A percentile compares a stretch with the other conserved stretches of the same genome.
Conservation (phyloP, 1,284 basidiomycete genomes). For the Leccinum angustisporum region DNA sequence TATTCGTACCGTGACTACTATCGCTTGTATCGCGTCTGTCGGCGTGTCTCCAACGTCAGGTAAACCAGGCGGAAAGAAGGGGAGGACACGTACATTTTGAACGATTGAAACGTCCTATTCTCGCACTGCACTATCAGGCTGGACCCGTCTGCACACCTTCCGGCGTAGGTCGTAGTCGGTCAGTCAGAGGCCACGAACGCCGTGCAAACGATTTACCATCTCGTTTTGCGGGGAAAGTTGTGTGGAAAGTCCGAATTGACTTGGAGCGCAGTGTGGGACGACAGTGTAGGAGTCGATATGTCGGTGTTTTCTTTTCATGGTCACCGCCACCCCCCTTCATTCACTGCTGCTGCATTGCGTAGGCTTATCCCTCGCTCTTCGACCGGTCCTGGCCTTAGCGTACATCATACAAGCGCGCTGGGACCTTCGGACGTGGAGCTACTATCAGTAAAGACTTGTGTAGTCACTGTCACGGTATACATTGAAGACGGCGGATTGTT, state of each 20-base stretch:
- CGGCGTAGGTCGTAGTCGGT: not conserved
- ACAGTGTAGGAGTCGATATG: slow-evolving; percentile 1
- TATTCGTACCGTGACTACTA: not conserved
- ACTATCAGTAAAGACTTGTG: no score
- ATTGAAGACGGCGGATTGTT: no score
- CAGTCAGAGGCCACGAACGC: not conserved
- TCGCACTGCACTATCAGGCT: slow-evolving; percentile 60
- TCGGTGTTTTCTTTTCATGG: no score
- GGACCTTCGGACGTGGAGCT: no score
- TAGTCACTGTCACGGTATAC: no score
- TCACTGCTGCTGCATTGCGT: no score
- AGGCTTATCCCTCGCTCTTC: no score
- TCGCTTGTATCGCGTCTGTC: not conserved
- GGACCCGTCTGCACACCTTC: slow-evolving; percentile 67
- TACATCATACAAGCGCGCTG: no score
- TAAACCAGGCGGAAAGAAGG: not conserved
- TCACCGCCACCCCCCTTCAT: no score
- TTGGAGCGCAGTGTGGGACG: slow-evolving; percentile 14
- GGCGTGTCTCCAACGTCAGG: not conserved
- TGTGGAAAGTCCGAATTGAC: slow-evolving; percentile 26
- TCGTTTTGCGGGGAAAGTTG: slow-evolving; percentile 51
- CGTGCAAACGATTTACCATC: slow-evolving; percentile 41
- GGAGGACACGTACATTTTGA: slow-evolving; percentile 24
- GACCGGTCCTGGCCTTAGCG: no score
- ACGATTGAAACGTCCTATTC: slow-evolving; percentile 52